phyloP scores from a whole-genome alignment of 306 rosid genomes.

The Cicer arietinum region DNA sequence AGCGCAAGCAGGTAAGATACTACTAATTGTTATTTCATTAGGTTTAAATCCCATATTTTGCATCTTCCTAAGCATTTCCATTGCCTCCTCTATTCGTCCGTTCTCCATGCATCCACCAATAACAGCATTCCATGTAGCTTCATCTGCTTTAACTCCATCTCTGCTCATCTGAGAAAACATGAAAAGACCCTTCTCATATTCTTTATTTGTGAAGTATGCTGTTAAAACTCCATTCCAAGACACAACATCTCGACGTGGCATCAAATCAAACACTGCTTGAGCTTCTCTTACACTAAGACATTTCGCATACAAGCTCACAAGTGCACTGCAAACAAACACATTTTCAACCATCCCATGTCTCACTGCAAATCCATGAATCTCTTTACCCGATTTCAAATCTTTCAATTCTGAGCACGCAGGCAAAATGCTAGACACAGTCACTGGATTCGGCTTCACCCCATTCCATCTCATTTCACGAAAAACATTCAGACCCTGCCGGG shows the following conservation, averaged over 20 bases:
- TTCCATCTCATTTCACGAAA: slow-evolving; percentile 45
- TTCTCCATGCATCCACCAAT: slow-evolving; percentile 59
- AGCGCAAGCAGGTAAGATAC: slow-evolving; percentile 59
- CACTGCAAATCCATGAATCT: slow-evolving; percentile 51
- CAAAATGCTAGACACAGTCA: slow-evolving; percentile 50
- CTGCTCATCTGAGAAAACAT: slow-evolving; percentile 51
- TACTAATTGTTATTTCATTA: slow-evolving; percentile 53
- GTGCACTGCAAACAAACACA: slow-evolving; percentile 50
- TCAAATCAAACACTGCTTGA: slow-evolving; percentile 48
- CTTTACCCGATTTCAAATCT: slow-evolving; percentile 48
- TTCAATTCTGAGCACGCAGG: slow-evolving; percentile 52
- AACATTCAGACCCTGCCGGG: slow-evolving; percentile 40
- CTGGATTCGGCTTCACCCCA: slow-evolving; percentile 46
- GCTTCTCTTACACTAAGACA: slow-evolving; percentile 52
- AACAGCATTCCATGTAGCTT: slow-evolving; percentile 61
- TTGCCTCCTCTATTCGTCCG: slow-evolving; percentile 49
- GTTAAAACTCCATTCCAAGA: slow-evolving; percentile 62
- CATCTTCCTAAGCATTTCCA: slow-evolving; percentile 58
- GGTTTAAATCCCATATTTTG: slow-evolving; percentile 58
- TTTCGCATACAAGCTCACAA: slow-evolving; percentile 56
- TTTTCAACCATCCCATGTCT: slow-evolving; percentile 49
- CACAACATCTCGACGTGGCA: slow-evolving; percentile 52
- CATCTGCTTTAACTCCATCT: slow-evolving; percentile 46
- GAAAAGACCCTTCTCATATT: slow-evolving; percentile 51
- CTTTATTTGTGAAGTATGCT: slow-evolving; percentile 52